Evolutionary conservation across 2,329 filamentous ascomycete genomes (phyloP).

Genomic region (Bipolaris zeicola): DNA sequence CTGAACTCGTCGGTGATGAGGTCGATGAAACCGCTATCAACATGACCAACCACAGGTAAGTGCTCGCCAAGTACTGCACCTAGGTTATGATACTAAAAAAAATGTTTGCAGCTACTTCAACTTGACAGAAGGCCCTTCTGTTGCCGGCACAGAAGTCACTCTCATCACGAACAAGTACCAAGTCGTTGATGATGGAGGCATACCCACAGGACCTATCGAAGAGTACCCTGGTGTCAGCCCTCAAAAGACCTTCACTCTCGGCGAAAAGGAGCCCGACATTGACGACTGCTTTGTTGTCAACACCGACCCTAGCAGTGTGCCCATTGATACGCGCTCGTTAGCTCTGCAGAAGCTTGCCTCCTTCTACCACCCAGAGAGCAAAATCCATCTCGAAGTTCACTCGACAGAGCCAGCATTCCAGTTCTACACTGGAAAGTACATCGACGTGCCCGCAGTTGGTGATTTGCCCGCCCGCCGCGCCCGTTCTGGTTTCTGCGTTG

Average conservation of each 20-base stretch:
- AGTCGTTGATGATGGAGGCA: constrained; percentile 72
- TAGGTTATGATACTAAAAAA: not conserved
- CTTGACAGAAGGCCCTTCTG: constrained; percentile 63
- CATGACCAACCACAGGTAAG: constrained; percentile 91
- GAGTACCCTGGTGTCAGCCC: constrained; percentile 69
- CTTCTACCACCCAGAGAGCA: constrained; percentile 74
- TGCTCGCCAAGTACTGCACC: not conserved
- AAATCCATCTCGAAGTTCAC: constrained; percentile 81
- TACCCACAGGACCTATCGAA: constrained; percentile 72
- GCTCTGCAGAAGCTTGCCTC: constrained; percentile 71
- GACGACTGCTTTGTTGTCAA: constrained; percentile 91
- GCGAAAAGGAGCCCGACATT: constrained; percentile 72
- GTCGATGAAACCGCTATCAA: constrained; percentile 90
- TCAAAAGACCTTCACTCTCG: constrained; percentile 72
- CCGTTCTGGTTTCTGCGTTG: constrained; percentile 85
- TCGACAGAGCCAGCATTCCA: constrained; percentile 97
- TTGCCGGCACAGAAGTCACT: constrained; percentile 66
- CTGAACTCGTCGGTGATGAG: constrained; percentile 72
- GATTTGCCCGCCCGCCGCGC: constrained; percentile 66
- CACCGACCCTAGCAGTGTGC: constrained; percentile 59
- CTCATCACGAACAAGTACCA: constrained; percentile 69
- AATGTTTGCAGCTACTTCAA: constrained; percentile 66
- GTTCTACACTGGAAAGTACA: constrained; percentile 90
- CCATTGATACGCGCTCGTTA: constrained; percentile 58
- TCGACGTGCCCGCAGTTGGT: constrained; percentile 71